These are phyloP conservation scores for Diacronema lutheri DNA, from an alignment of 78 protist species.

Conservation along the genomic window DNA sequence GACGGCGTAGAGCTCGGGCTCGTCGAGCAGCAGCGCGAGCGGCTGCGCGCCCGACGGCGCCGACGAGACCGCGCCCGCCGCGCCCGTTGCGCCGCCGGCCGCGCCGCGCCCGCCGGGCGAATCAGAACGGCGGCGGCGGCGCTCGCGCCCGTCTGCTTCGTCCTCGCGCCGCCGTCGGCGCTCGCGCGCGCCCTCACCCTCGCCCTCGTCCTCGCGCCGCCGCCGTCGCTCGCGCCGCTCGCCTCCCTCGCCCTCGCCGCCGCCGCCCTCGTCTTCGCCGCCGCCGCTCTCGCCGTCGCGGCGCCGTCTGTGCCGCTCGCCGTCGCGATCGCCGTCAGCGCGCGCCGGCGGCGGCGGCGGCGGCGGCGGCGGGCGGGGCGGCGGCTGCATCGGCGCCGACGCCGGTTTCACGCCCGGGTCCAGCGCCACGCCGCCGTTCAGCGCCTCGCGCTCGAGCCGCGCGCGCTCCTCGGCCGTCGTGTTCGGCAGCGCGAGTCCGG, in stretches of 20 bases:
- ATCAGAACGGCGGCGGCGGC: constrained; percentile 15
- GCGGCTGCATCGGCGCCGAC: not conserved
- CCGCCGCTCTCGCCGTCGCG: not conserved
- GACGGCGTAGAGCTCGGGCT: constrained; percentile 54
- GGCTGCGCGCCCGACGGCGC: not conserved
- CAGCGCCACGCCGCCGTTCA: not conserved
- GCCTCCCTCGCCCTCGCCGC: constrained; percentile 22
- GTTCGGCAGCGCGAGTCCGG: constrained; percentile 73
- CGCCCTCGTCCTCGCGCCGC: not conserved
- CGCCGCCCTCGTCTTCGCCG: not conserved
- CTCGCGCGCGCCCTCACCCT: not conserved
- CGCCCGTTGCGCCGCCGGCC: too few species aligned
- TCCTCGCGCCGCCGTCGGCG: not conserved
- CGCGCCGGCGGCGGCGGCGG: not conserved
- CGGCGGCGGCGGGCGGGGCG: not conserved
- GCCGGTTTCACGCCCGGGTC: not conserved
- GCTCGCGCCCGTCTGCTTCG: not conserved
- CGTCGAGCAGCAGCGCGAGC: constrained; percentile 35
- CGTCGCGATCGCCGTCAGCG: not conserved
- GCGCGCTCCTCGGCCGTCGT: not conserved
- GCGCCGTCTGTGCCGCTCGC: not conserved
- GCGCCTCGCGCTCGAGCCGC: not conserved
- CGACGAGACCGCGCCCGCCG: not conserved
- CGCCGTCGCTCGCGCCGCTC: constrained; percentile 9
- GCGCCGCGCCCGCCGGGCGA: not conserved